phyloP scores from a whole-genome alignment of 1,139 yeast species.

The Magnusiomyces tetraspermus region DNA sequence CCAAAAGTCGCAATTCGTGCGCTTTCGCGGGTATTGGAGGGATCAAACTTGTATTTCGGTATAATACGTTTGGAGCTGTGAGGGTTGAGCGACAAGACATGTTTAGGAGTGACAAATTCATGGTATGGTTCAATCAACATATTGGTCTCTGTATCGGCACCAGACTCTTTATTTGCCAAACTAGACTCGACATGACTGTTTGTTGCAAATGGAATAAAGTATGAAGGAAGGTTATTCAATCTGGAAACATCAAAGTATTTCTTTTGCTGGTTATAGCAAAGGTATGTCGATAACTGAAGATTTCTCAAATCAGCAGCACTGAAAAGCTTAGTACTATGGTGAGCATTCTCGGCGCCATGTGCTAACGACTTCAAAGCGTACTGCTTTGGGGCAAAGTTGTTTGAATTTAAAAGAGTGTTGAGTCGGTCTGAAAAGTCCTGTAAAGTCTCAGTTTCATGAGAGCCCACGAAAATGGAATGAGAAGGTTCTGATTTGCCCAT shows the following conservation, averaged over 20 bases:
- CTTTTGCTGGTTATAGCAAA: constrained; percentile 20
- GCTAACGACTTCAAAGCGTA: neutral
- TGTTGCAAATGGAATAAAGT: neutral
- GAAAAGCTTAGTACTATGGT: neutral
- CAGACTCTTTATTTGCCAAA: too few species aligned
- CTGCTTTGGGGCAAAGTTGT: constrained; percentile 3
- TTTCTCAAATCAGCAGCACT: constrained; percentile 29
- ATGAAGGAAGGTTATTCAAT: neutral
- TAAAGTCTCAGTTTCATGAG: constrained; percentile 18
- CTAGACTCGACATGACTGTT: neutral
- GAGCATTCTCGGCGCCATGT: neutral
- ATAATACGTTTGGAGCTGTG: neutral
- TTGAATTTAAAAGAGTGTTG: constrained; percentile 5
- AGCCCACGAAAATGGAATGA: constrained; percentile 43
- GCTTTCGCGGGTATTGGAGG: neutral
- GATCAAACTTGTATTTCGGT: neutral
- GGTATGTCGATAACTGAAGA: constrained; percentile 29
- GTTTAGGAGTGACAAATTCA: neutral
- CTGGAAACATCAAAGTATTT: constrained; percentile 9
- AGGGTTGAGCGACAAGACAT: neutral
- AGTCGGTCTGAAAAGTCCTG: constrained; percentile 12
- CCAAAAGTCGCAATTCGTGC: constrained; percentile 21
- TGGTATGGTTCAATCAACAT: neutral
- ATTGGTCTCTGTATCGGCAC: too few species aligned
- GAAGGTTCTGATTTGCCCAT: constrained; percentile 45